Evolutionary conservation across 1,284 basidiomycete species (phyloP).

Genomic region (Microbotryomycetes sp.): DNA sequence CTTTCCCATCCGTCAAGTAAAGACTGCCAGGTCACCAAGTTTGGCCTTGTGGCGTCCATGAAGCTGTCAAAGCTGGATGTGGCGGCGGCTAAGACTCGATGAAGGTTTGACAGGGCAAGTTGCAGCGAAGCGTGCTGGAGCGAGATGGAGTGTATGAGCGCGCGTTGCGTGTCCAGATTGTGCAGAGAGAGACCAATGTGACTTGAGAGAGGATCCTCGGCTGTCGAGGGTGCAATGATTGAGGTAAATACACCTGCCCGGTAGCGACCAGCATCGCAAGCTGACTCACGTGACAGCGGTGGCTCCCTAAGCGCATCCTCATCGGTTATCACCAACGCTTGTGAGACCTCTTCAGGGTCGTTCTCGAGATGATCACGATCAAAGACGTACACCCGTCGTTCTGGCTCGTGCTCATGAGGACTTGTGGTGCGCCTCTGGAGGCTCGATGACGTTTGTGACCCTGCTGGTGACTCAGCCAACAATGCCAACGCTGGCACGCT

Average conservation of each 20-base stretch:
- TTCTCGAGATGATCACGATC: conserved; percentile 32
- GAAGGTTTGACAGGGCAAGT: conserved; percentile 28
- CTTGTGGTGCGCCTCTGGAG: not conserved
- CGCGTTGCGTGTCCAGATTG: conserved; percentile 33
- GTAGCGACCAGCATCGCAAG: not conserved
- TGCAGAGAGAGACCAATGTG: conserved; percentile 33
- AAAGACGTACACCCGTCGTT: conserved; percentile 25
- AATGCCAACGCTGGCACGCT: conserved; percentile 14
- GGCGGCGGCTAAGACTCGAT: conserved; percentile 23
- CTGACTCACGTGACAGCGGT: conserved; percentile 22
- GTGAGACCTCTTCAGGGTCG: conserved; percentile 25
- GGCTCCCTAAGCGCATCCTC: conserved; percentile 26
- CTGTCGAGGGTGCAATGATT: conserved; percentile 1
- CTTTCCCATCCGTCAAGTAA: conserved; percentile 23
- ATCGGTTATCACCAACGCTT: conserved; percentile 13
- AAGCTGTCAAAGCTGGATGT: not conserved
- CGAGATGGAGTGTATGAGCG: conserved; percentile 26
- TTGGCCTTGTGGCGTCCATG: not conserved
- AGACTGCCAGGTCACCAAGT: conserved; percentile 11
- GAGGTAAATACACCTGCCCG: not conserved
- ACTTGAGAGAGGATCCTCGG: conserved; percentile 29
- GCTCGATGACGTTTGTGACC: not conserved
- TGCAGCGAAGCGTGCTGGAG: conserved; percentile 27
- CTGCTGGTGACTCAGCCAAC: conserved; percentile 9
- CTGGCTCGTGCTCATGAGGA: not conserved